Base-by-base conservation (phyloP, 148 eudicot genomes). In the Rhododendron ovatum region DNA sequence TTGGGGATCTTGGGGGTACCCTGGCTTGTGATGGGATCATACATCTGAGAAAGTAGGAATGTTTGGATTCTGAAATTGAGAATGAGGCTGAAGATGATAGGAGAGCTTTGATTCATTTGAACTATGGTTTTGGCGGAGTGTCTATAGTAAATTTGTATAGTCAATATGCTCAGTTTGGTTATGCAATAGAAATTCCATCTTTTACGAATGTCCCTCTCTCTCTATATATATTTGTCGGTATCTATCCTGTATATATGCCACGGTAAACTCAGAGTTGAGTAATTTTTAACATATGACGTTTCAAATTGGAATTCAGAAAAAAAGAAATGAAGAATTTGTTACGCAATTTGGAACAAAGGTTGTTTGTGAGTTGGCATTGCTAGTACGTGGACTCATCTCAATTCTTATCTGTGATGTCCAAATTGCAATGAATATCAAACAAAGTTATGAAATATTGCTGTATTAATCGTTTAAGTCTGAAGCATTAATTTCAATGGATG, bases 1-100 rank as follows among this genome's bases (percentile, higher is more conserved):
- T 97, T 20, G 99, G 99, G 15, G 95, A 94, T 89, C 93, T 95
- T 81, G 98, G 91, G 86, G 98, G 99, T 53, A 92, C 98, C 26
- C 81, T 97, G n/a, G 95, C 99, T 57, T 89, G 94, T 89, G 98
- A 97, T 75, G 95, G 98, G 28, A 95, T 97, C 30, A 88, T 84
- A 86, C 93, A 93, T 85, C 86, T 89, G 47, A 90, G 88, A 67
- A 92, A 86, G 88, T 91, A 92, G 80, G 61, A 17, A 37, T 84
- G 13, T 69, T 28, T 30, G 59, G 5, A 82, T 53, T 35, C 50
- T 4, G 37, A 51, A 45, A 9, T 12, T 82, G 82, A 43, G 61
- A 35, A 59, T 80, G n/a, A 14, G 41, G 37, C 82, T 20, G 30
- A 11, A n/a, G 24, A 81, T 71, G 41, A 82, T 45, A 24, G 33